Evolutionary conservation across 805 yeast species (phyloP).

Genomic region (Candida saitoana): DNA sequence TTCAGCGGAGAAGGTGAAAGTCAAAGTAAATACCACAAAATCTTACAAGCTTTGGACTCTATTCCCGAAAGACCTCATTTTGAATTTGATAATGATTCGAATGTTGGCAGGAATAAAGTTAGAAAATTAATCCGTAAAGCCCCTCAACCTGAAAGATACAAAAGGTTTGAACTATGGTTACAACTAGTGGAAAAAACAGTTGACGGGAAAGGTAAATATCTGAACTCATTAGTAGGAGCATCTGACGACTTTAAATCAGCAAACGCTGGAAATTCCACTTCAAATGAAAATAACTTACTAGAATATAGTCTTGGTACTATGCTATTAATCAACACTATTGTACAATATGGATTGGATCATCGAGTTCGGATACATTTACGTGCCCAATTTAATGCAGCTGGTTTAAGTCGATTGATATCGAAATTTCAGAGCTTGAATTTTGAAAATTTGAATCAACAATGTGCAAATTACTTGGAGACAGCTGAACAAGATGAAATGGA

Average conservation of each 20-base stretch:
- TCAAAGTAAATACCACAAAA: conserved; percentile 51
- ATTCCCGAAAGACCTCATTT: conserved; percentile 36
- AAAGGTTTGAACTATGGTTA: conserved; percentile 70
- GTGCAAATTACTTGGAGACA: conserved; percentile 54
- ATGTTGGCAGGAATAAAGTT: conserved; percentile 3
- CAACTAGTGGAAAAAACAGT: conserved; percentile 59
- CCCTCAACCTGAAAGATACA: conserved; percentile 34
- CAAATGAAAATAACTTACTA: conserved; percentile 55
- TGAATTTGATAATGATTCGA: conserved; percentile 27
- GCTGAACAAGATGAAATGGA: conserved; percentile 56
- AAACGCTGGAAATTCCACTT: conserved; percentile 29
- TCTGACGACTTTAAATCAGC: conserved; percentile 67
- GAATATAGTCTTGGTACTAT: conserved; percentile 73
- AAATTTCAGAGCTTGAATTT: conserved; percentile 50
- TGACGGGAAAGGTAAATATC: conserved; percentile 76
- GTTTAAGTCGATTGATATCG: conserved; percentile 49
- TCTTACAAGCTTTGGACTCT: conserved; percentile 49
- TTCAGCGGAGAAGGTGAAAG: conserved; percentile 25
- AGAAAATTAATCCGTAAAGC: conserved; percentile 32
- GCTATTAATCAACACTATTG: conserved; percentile 64
- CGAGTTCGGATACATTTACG: conserved; percentile 55
- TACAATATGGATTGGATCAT: conserved; percentile 42
- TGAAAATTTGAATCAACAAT: conserved; percentile 61
- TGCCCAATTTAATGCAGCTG: conserved; percentile 54
- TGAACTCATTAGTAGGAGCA: conserved; percentile 92